Conservation (phyloP, 805 yeast species). For the Barnettozyma pratensis region DNA sequence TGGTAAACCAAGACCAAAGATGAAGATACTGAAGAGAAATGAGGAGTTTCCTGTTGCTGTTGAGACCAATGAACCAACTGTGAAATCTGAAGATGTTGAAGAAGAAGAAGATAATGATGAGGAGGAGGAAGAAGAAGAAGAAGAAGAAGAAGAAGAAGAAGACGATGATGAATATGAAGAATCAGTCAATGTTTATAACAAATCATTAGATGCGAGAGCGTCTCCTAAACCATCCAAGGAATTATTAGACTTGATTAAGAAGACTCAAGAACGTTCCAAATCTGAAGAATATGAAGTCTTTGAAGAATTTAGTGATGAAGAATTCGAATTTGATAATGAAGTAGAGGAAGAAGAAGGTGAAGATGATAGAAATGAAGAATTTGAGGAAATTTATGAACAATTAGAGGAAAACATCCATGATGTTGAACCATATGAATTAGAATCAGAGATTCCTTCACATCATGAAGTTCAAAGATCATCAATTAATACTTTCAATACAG, state of each 20-base stretch:
- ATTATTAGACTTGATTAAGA: constrained; percentile 17
- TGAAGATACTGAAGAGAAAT: constrained; percentile 20
- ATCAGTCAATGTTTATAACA: too few relatives aligned
- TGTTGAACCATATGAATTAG: neutral
- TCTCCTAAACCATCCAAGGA: constrained; percentile 21
- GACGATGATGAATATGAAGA: neutral
- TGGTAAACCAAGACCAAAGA: constrained; percentile 13
- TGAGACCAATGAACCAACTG: neutral
- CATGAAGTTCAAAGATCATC: neutral
- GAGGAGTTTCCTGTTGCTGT: constrained; percentile 2
- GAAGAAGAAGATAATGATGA: neutral
- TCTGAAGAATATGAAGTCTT: constrained; percentile 18
- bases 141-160: neutral
- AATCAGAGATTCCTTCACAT: neutral
- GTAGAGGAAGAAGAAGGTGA: constrained; percentile 3
- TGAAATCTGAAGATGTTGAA: neutral
- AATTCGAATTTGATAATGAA: constrained; percentile 13
- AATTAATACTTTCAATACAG: neutral
- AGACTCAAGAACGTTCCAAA: constrained; percentile 9
- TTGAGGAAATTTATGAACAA: neutral
- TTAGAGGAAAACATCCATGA: neutral
- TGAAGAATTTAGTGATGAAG: constrained; percentile 23
- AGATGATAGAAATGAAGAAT: neutral
- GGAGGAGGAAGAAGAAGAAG: constrained; percentile 1
- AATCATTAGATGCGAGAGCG: neutral